phyloP scores from a whole-genome alignment of 2,329 filamentous ascomycete genomes.

The Pseudopyrenochaeta lycopersici region DNA sequence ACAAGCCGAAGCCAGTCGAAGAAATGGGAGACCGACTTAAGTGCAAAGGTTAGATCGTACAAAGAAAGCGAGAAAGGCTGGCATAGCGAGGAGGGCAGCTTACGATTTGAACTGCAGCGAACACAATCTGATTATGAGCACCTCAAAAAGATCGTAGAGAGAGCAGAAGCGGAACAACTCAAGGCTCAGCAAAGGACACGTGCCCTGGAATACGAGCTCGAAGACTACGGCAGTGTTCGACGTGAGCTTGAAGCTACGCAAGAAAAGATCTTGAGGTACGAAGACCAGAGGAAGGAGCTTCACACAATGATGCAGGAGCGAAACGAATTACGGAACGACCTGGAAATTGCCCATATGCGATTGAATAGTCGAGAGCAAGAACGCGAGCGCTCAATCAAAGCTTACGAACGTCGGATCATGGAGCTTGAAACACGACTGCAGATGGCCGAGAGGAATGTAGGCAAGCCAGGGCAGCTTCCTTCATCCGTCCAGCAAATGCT shows the following conservation, averaged over 20 bases:
- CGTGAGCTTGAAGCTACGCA: conserved; percentile 44
- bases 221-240: conserved; percentile 62
- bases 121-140: conserved; percentile 69
- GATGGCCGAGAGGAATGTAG: conserved; percentile 29
- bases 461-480: conserved; percentile 45
- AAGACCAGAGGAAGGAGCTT: conserved; percentile 51
- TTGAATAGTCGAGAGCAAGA: conserved; percentile 63
- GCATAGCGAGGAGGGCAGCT: conserved; percentile 64
- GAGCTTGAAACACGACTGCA: conserved; percentile 54
- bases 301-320: conserved; percentile 66
- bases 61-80: conserved; percentile 76
- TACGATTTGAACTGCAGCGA: conserved; percentile 67
- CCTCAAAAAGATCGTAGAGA: conserved; percentile 71
- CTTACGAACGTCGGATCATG: conserved; percentile 59
- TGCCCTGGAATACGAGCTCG: conserved; percentile 66
- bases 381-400: conserved; percentile 56
- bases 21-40: conserved; percentile 79
- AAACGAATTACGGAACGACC: conserved; percentile 66
- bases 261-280: conserved; percentile 41
- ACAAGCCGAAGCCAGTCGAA: conserved; percentile 76
- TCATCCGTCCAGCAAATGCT: conserved; percentile 57
- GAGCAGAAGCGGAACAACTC: conserved; percentile 72
- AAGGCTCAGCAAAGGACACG: conserved; percentile 65
- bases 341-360: conserved; percentile 67
- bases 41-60: conserved; percentile 70